A percentile compares a stretch with the other conserved stretches of the same genome.
phyloP scores from a whole-genome alignment of 176 grass and related monocot species.

The Aegilops tauschii region DNA sequence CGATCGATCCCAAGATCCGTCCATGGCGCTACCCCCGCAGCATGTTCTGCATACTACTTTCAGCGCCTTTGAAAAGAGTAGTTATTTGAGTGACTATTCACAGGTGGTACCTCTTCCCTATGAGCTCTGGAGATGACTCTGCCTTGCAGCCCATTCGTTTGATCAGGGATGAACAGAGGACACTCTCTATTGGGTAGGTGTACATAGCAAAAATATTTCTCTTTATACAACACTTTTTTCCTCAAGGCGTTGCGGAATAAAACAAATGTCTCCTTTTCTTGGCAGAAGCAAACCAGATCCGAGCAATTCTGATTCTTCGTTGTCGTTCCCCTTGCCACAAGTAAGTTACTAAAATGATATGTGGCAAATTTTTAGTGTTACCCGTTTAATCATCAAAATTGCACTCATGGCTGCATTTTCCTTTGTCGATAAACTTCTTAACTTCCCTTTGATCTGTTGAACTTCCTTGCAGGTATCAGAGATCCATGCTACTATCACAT shows the following conservation, averaged over 20 bases:
- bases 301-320: conserved; percentile 35
- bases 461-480: conserved; percentile 61
- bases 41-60: not conserved
- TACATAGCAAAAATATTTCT: conserved; percentile 24
- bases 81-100: conserved; percentile 20
- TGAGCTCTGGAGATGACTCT: conserved; percentile 30
- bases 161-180: conserved; percentile 64
- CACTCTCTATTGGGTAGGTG: conserved; percentile 69
- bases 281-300: conserved; percentile 52
- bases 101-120: conserved; percentile 88
- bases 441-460: conserved; percentile 17
- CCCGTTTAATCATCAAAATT: not conserved
- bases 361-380: not conserved
- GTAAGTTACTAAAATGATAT: conserved; percentile 34
- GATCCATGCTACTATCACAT: conserved; percentile 75
- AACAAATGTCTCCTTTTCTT: conserved; percentile 23
- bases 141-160: conserved; percentile 58
- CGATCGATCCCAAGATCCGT: no score
- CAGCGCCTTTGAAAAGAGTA: not conserved
- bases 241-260: not conserved
- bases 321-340: conserved; percentile 61
- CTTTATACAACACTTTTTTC: not conserved
- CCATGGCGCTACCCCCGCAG: no score
- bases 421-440: not conserved
- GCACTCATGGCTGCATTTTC: not conserved